These are phyloP conservation scores for Trichophyton schoenleinii DNA, from an alignment of 2,329 filamentous ascomycete genomes.

Conservation along the genomic window DNA sequence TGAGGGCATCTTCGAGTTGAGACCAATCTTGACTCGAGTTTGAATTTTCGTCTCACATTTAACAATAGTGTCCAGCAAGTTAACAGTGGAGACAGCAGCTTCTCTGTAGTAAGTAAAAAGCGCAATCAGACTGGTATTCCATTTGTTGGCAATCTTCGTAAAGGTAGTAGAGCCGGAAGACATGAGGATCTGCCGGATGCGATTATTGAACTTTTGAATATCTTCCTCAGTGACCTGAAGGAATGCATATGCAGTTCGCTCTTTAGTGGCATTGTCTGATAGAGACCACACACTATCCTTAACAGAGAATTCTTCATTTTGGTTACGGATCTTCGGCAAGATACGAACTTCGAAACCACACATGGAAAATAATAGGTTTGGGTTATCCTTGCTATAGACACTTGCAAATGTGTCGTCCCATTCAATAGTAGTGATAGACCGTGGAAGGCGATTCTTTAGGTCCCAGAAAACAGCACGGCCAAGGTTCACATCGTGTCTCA, in stretches of 20 bases:
- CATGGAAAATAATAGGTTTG: conserved; percentile 95
- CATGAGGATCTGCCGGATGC: conserved; percentile 97
- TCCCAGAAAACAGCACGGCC: conserved; percentile 98
- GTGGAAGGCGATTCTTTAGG: conserved; percentile 86
- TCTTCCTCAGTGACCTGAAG: conserved; percentile 96
- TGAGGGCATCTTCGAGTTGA: conserved; percentile 99
- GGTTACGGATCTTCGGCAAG: conserved; percentile 84
- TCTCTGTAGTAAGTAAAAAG: conserved; percentile 98
- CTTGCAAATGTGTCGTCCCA: conserved; percentile 99
- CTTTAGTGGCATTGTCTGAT: conserved; percentile 91
- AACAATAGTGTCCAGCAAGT: conserved; percentile 89
- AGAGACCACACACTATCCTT: conserved; percentile 98
- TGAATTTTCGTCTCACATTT: conserved; percentile 99
- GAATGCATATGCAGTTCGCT: conserved; percentile 94
- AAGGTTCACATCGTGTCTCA: conserved; percentile 97
- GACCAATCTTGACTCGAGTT: conserved; percentile 92
- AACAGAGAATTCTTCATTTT: conserved; percentile 90
- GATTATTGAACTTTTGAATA: conserved; percentile 97
- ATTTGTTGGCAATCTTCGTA: conserved; percentile 99
- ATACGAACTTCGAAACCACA: conserved; percentile 95
- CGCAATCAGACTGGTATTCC: conserved; percentile 95
- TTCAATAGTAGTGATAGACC: conserved; percentile 92
- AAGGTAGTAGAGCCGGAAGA: conserved; percentile 98
- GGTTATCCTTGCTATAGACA: conserved; percentile 95
- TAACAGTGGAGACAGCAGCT: conserved; percentile 88